Evolutionary conservation across 2,329 filamentous ascomycete species (phyloP).

Genomic region (Stylonectria norvegica): DNA sequence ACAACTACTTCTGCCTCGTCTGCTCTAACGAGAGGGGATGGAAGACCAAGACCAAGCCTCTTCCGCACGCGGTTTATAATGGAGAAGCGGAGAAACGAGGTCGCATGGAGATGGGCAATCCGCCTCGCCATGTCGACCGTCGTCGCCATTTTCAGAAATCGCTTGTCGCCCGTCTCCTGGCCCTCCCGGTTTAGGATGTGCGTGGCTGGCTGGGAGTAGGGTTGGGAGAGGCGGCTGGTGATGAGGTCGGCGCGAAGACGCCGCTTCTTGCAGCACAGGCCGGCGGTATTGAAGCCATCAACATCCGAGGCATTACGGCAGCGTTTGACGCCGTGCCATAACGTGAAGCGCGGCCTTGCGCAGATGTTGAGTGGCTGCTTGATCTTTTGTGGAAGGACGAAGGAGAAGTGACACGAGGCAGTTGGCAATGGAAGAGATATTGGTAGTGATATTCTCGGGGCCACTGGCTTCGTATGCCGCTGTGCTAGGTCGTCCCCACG

Average conservation of each 20-base stretch:
- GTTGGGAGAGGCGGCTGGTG: slow-evolving; percentile 66
- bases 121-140: slow-evolving; percentile 35
- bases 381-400: slow-evolving; percentile 8
- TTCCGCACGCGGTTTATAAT: slow-evolving; percentile 60
- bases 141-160: slow-evolving; percentile 48
- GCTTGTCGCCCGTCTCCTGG: slow-evolving; percentile 41
- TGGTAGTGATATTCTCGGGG: neutral
- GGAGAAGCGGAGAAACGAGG: slow-evolving; percentile 60
- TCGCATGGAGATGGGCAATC: slow-evolving; percentile 44
- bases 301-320: slow-evolving; percentile 53
- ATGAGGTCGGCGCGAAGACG: slow-evolving; percentile 60
- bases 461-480: neutral
- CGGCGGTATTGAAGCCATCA: slow-evolving; percentile 52
- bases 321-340: slow-evolving; percentile 42
- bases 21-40: slow-evolving; percentile 25
- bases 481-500: slow-evolving; percentile 2
- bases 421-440: neutral
- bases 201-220: slow-evolving; percentile 66
- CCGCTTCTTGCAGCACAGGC: slow-evolving; percentile 62
- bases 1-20: slow-evolving; percentile 24
- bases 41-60: slow-evolving; percentile 33
- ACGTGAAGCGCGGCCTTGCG: neutral
- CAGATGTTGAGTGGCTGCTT: slow-evolving; percentile 13
- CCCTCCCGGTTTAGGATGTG: slow-evolving; percentile 64
- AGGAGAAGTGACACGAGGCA: slow-evolving; percentile 10